A percentile compares a stretch with the other conserved stretches of the same genome.
These are phyloP conservation scores for Alternaria triticina DNA, from an alignment of 2,329 filamentous ascomycete species.

Conservation along the genomic window DNA sequence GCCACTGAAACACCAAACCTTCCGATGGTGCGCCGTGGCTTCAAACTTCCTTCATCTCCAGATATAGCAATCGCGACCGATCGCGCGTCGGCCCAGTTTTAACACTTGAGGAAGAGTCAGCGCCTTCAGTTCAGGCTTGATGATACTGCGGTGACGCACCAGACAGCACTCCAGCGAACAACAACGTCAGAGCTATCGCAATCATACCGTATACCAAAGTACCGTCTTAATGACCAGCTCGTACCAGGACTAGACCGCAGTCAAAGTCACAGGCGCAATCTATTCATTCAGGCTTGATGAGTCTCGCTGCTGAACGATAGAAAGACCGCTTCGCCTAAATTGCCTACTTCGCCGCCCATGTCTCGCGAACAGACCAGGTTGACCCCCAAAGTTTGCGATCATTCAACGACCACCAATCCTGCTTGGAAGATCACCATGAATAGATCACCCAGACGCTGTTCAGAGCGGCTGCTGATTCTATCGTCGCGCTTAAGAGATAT, in stretches of 20 bases:
- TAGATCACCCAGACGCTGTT: background rate
- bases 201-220: too few relatives aligned
- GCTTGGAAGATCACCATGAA: too few relatives aligned
- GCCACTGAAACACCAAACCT: background rate
- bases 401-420: background rate
- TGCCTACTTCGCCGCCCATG: background rate
- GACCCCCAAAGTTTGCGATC: background rate
- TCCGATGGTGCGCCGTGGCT: slow-evolving; percentile 4
- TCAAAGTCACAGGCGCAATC: too few relatives aligned
- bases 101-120: too few relatives aligned
- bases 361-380: background rate
- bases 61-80: background rate
- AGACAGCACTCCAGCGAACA: too few relatives aligned
- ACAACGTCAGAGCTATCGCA: too few relatives aligned
- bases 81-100: background rate
- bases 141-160: too few relatives aligned
- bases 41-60: background rate
- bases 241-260: too few relatives aligned
- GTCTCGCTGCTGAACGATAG: background rate
- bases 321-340: background rate
- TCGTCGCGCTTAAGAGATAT: background rate
- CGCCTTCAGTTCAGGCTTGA: too few relatives aligned
- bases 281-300: background rate
- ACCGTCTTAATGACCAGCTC: too few relatives aligned
- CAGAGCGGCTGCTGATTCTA: background rate